A percentile compares a stretch with the other conserved stretches of the same genome.
Evolutionary conservation across 2,329 filamentous ascomycete genomes (phyloP).

Genomic region (Colletotrichum kahawae): DNA sequence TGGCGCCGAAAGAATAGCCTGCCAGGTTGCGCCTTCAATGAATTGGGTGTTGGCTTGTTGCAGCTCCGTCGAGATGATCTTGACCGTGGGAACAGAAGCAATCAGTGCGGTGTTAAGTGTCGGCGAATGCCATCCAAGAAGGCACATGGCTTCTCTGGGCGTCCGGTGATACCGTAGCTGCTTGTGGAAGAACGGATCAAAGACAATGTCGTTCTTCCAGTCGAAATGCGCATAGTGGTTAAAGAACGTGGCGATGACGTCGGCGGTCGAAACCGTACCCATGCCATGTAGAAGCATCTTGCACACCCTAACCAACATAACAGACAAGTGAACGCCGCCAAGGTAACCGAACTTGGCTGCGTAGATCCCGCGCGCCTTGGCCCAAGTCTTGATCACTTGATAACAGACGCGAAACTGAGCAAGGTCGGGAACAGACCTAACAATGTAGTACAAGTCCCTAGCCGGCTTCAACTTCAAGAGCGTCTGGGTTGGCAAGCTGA

Average conservation of each 20-base stretch:
- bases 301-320: conserved; percentile 64
- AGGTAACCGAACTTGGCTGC: conserved; percentile 69
- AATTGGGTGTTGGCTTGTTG: conserved; percentile 48
- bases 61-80: conserved; percentile 57
- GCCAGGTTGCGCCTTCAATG: conserved; percentile 45
- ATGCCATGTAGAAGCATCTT: conserved; percentile 53
- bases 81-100: conserved; percentile 57
- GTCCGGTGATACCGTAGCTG: conserved; percentile 58
- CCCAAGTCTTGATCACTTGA: conserved; percentile 67
- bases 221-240: conserved; percentile 65
- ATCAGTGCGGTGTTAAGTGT: conserved; percentile 63
- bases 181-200: conserved; percentile 65
- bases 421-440: conserved; percentile 63
- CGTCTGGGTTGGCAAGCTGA: conserved; percentile 59
- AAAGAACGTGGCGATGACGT: conserved; percentile 66
- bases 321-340: conserved; percentile 67
- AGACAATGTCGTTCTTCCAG: conserved; percentile 59
- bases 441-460: conserved; percentile 66
- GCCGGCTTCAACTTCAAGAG: conserved; percentile 68
- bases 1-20: conserved; percentile 38
- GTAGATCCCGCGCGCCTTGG: conserved; percentile 66
- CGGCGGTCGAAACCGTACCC: conserved; percentile 46
- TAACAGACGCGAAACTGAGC: conserved; percentile 63
- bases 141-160: conserved; percentile 63
- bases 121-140: conserved; percentile 67